A percentile compares a stretch with the other conserved stretches of the same genome.
Evolutionary conservation across 2,329 filamentous ascomycete species (phyloP).

Genomic region (Aureobasidium sp.): DNA sequence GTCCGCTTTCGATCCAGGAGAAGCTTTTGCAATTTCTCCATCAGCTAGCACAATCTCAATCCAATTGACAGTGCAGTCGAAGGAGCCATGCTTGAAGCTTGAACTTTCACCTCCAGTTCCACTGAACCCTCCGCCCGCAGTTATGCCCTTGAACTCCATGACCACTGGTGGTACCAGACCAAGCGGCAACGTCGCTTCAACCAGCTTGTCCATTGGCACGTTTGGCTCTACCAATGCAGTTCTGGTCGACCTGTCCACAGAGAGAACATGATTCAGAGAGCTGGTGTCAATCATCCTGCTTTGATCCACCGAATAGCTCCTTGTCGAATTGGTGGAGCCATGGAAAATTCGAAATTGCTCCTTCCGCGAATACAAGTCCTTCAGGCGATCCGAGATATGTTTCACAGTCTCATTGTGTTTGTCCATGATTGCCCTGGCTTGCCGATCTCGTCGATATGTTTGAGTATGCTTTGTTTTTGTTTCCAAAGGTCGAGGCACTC

Average conservation of each 20-base stretch:
- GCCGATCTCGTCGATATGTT: too few species aligned
- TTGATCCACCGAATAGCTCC: constrained; percentile 33
- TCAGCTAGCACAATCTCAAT: constrained; percentile 59
- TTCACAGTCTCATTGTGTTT: constrained; percentile 37
- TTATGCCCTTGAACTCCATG: constrained; percentile 65
- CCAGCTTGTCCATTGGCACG: constrained; percentile 58
- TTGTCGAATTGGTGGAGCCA: constrained; percentile 68
- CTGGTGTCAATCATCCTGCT: constrained; percentile 54
- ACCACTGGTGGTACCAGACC: constrained; percentile 57
- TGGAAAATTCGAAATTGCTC: constrained; percentile 65
- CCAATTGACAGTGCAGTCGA: constrained; percentile 52
- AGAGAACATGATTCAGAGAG: constrained; percentile 52
- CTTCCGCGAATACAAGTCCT: constrained; percentile 42
- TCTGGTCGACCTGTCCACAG: constrained; percentile 44
- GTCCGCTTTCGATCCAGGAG: constrained; percentile 41
- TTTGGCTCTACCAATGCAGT: constrained; percentile 63
- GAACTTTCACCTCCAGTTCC: constrained; percentile 62
- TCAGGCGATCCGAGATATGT: constrained; percentile 38
- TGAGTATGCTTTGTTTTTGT: too few species aligned
- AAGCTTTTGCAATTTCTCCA: constrained; percentile 43
- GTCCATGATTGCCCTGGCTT: constrained; percentile 22
- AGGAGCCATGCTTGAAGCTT: constrained; percentile 59
- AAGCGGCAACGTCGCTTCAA: constrained; percentile 48
- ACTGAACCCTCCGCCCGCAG: constrained; percentile 58
- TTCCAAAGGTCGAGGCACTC: too few species aligned